Conservation (phyloP, 805 yeast species). For the Myxozyma lipomycoides region DNA sequence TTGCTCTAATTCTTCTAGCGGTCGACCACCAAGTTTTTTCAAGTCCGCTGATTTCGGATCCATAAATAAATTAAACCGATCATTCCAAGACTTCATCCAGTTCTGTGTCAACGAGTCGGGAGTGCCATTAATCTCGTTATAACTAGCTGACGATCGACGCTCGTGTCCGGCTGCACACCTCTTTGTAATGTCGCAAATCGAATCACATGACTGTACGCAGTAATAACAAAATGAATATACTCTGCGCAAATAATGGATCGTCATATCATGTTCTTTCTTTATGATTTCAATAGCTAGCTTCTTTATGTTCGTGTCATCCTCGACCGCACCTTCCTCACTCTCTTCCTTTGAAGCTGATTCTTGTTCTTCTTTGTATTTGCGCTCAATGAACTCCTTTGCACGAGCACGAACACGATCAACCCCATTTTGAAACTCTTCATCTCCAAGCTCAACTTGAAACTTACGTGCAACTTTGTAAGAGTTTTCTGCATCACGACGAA, state of each 20-base stretch:
- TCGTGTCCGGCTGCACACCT: conserved; percentile 25
- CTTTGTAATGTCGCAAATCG: conserved; percentile 19
- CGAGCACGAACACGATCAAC: conserved; percentile 14
- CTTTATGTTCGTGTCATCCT: conserved; percentile 13
- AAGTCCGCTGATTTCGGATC: conserved; percentile 16
- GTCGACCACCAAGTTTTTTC: conserved; percentile 20
- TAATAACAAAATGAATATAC: conserved; percentile 26
- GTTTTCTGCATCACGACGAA: conserved; percentile 11
- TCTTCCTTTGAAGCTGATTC: conserved; percentile 9
- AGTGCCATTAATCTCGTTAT: conserved; percentile 4
- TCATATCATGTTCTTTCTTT: conserved; percentile 20
- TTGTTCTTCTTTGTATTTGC: conserved; percentile 2
- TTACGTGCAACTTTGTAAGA: conserved; percentile 13
- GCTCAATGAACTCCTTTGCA: conserved; percentile 13
- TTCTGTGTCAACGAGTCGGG: conserved; percentile 15
- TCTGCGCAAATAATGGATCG: conserved; percentile 20
- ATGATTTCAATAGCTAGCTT: conserved; percentile 3
- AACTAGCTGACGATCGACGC: conserved; percentile 15
- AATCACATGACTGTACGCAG: conserved; percentile 19
- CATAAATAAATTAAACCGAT: conserved; percentile 15
- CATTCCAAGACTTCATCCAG: conserved; percentile 25
- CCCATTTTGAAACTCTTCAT: conserved; percentile 2
- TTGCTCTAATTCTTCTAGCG: conserved; percentile 10
- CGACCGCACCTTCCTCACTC: conserved; percentile 21
- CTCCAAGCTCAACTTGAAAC: conserved; percentile 20